Evolutionary conservation across 306 rosid species (phyloP), one percentile per base, ranked within the genome.

Genomic region (Cucurbita moschata): DNA sequence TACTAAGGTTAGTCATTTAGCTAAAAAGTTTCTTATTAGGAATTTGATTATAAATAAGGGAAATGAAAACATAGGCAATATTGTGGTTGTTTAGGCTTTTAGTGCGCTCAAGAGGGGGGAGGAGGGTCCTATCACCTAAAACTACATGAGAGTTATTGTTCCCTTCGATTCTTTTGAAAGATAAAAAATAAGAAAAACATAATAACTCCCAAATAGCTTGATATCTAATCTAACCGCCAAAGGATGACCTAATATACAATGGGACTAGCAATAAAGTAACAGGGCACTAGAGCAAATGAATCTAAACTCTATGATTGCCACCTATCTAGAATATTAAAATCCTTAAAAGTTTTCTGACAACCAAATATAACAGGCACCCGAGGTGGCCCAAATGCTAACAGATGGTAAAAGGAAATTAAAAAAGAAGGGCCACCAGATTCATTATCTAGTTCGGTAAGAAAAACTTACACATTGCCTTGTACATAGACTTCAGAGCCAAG

Each of bases 401-500:
- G 5, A 59, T 59, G 3, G 12, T 30, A 5, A 30, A 26, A 60
- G 12, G 19, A 59, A 30, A 30, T 5, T 3, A 30, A 30, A 30
- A 23, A 7, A 59, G 26, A 15, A 15, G 5, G n/a, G 1, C 42
- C 2, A 14, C 16, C 66, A 60, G 16, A 30, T 60, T 35, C 66
- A 60, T 13, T 38, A 60, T 60, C 66, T 60, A 35, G 66, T 5
- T 13, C 42, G 5, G 66, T 75, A 70, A 42, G 79, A 35, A 71
- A 56, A 60, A 77, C 98, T 89, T 86, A 90, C 99, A 91, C 99
- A 54, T 94, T 92, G 66, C 96, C 97, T 85, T 91, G 97, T 77
- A 85, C 72, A 80, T 91, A 89, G 9, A 94, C 99, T 77, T 94
- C 97, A 53, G 97, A 94, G 50, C 97, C 99, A 77, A 94, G 84